phyloP scores from a whole-genome alignment of 768 basidiomycete species.

The Agaricus subrufescens region DNA sequence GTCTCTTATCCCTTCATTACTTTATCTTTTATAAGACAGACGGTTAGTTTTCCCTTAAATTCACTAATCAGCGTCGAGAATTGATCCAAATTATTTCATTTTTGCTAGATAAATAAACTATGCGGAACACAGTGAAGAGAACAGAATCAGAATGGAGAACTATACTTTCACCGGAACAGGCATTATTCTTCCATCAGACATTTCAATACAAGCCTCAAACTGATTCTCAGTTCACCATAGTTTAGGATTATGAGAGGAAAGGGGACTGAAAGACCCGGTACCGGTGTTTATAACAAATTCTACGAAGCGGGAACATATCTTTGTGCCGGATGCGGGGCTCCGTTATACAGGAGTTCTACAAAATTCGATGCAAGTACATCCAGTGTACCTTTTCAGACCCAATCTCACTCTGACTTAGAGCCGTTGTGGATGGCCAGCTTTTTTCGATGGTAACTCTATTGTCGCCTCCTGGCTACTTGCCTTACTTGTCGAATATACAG shows the following conservation, averaged over 20 bases:
- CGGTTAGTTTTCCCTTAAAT: background rate
- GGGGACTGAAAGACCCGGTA: slow-evolving; percentile 80
- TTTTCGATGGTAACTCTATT: slow-evolving; percentile 69
- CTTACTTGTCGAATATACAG: slow-evolving; percentile 27
- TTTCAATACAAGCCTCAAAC: background rate
- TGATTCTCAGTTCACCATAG: slow-evolving; percentile 31
- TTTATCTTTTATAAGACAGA: background rate
- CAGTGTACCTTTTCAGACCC: too few species aligned
- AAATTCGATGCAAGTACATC: slow-evolving; percentile 61
- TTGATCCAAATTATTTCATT: background rate
- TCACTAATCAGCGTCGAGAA: background rate
- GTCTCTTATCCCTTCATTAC: background rate
- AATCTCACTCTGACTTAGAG: slow-evolving; percentile 34
- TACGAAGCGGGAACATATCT: slow-evolving; percentile 61
- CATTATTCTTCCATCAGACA: slow-evolving; percentile 21
- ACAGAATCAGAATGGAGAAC: slow-evolving; percentile 83
- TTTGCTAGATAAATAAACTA: slow-evolving; percentile 19
- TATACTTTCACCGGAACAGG: slow-evolving; percentile 77
- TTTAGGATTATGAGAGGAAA: slow-evolving; percentile 84
- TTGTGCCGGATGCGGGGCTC: slow-evolving; percentile 77
- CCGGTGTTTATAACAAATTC: slow-evolving; percentile 77
- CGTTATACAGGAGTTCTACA: slow-evolving; percentile 83
- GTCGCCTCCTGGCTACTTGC: too few species aligned
- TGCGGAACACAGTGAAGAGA: slow-evolving; percentile 38
- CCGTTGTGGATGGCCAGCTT: slow-evolving; percentile 95